Conservation (phyloP, 192 early-diverging fungal genomes). For the Coemansia aciculifera region DNA sequence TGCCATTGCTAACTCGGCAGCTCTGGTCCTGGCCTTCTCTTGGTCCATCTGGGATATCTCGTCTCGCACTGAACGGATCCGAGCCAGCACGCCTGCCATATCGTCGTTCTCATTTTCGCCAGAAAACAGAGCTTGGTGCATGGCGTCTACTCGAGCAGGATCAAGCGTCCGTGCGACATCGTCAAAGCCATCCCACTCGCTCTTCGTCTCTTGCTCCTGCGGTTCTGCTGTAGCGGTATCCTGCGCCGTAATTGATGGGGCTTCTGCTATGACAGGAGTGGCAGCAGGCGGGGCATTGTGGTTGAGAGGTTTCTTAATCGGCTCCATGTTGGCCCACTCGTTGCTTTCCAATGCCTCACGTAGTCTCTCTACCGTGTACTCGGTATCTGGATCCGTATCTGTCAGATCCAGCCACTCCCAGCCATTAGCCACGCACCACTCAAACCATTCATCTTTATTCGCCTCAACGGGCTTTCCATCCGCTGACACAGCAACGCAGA, state of each 20-base stretch:
- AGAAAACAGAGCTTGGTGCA: conserved; percentile 23
- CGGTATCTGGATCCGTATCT: conserved; percentile 41
- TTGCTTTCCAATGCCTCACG: conserved; percentile 45
- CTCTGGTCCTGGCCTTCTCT: conserved; percentile 30
- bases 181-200: conserved; percentile 48
- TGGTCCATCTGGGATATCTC: conserved; percentile 40
- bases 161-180: conserved; percentile 13
- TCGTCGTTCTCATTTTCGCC: conserved; percentile 18
- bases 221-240: neutral
- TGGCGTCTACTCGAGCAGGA: conserved; percentile 15
- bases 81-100: conserved; percentile 19
- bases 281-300: neutral
- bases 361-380: conserved; percentile 30
- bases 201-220: conserved; percentile 1
- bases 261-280: neutral
- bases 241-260: neutral
- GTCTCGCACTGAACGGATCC: conserved; percentile 19
- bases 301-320: neutral
- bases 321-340: conserved; percentile 41
- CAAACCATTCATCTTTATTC: conserved; percentile 32
- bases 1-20: conserved; percentile 50
- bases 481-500: conserved; percentile 28
- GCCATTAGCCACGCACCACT: conserved; percentile 39
- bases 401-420: conserved; percentile 56
- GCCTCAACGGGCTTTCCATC: neutral